These are phyloP conservation scores for Lentinula boryana DNA, from an alignment of 768 basidiomycete genomes.

Conservation along the genomic window DNA sequence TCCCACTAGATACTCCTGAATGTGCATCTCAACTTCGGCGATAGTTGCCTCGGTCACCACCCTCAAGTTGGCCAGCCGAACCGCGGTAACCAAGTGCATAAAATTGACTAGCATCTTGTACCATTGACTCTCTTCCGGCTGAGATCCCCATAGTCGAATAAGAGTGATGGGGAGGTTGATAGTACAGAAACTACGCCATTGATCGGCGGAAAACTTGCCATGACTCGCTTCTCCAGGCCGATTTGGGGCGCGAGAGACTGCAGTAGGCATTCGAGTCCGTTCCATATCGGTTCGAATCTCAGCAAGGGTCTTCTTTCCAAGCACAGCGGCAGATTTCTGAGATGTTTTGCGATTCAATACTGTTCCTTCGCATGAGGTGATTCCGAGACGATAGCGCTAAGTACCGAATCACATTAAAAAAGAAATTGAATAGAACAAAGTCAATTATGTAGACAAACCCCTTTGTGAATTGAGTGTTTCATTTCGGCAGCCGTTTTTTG, in stretches of 20 bases:
- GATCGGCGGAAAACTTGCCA: conserved; percentile 5
- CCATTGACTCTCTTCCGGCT: conserved; percentile 5
- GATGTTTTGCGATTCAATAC: not conserved
- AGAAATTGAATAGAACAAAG: too few species aligned
- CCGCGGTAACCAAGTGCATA: conserved; percentile 27
- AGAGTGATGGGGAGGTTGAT: conserved; percentile 14
- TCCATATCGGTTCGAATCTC: conserved; percentile 18
- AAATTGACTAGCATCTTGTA: conserved; percentile 22
- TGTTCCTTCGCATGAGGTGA: not conserved
- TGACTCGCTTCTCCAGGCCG: conserved; percentile 15
- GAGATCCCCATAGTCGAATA: conserved; percentile 26
- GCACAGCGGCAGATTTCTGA: not conserved
- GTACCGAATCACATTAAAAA: too few species aligned
- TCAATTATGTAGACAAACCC: too few species aligned
- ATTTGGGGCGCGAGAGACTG: conserved; percentile 16
- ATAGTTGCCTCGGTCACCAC: conserved; percentile 16
- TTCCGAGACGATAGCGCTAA: not conserved
- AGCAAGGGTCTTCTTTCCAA: conserved; percentile 10
- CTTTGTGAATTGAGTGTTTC: too few species aligned
- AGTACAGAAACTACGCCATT: conserved; percentile 27
- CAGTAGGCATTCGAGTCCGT: conserved; percentile 18
- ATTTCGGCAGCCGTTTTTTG: too few species aligned
- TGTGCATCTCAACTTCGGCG: conserved; percentile 18
- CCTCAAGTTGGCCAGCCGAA: conserved; percentile 21
- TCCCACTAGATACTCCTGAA: conserved; percentile 23